phyloP scores from a whole-genome alignment of 2,329 filamentous ascomycete species.

The Pseudocercospora musae region DNA sequence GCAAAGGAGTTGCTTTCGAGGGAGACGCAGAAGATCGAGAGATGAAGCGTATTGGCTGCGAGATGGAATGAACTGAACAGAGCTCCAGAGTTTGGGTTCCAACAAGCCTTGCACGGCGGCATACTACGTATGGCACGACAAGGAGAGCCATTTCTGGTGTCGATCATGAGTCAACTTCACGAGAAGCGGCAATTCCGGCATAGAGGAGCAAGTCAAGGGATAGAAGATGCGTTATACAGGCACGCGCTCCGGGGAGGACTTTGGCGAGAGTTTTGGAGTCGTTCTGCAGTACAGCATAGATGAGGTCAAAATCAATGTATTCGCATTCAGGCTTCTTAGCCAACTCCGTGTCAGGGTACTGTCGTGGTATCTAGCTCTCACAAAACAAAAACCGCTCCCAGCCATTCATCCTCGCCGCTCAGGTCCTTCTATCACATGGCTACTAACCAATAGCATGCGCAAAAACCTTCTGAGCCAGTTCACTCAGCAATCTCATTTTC shows the following conservation, averaged over 20 bases:
- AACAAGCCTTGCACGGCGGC: neutral
- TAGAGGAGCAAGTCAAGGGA: neutral
- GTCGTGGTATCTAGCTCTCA: conserved; percentile 4
- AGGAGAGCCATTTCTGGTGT: neutral
- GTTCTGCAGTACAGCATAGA: neutral
- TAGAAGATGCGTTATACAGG: neutral
- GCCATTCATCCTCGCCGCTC: neutral
- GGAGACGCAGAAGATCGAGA: conserved; percentile 40
- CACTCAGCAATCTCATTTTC: conserved; percentile 74
- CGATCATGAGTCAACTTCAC: neutral
- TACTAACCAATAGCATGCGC: conserved; percentile 61
- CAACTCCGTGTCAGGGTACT: neutral
- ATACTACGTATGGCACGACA: neutral
- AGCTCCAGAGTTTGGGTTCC: neutral
- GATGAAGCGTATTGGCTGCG: conserved; percentile 23
- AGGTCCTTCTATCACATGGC: neutral
- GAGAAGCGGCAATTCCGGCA: neutral
- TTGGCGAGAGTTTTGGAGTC: neutral
- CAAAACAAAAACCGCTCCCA: neutral
- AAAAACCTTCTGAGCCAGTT: conserved; percentile 83
- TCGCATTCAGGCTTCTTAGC: neutral
- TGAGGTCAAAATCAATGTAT: neutral
- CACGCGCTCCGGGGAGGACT: neutral
- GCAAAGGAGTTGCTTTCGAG: conserved; percentile 64
- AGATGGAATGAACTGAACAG: neutral